Evolutionary conservation across 2,329 filamentous ascomycete genomes (phyloP).

Genomic region (Falciphora oryzae): DNA sequence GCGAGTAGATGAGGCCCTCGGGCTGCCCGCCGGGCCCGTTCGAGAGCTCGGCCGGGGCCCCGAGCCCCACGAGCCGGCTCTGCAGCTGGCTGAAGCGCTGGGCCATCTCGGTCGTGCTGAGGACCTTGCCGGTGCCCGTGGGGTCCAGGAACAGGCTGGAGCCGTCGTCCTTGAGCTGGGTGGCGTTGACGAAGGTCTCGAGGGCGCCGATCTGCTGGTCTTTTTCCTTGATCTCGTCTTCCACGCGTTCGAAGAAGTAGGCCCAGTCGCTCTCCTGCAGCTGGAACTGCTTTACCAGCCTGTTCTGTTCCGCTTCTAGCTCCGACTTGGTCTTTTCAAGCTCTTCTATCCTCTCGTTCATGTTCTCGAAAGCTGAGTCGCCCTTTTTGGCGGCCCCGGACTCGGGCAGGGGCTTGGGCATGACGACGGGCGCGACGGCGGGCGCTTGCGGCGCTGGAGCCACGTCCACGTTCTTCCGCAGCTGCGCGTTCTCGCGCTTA

Average conservation of each 20-base stretch:
- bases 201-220: background rate
- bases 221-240: background rate
- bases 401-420: background rate
- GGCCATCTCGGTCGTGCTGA: background rate
- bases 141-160: background rate
- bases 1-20: background rate
- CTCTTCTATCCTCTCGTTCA: background rate
- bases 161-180: background rate
- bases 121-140: too few relatives aligned
- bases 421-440: background rate
- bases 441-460: background rate
- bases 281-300: background rate
- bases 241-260: background rate
- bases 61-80: background rate
- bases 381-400: background rate
- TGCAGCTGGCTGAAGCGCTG: background rate
- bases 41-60: background rate
- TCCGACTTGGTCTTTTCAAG: background rate
- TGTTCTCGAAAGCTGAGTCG: background rate
- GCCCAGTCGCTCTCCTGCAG: too few relatives aligned
- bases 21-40: background rate
- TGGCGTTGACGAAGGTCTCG: background rate
- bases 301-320: background rate
- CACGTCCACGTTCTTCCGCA: background rate
- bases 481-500: slow-evolving; percentile 9